Conservation (phyloP, 257 asterid species). For the Solanum sejunctum region DNA sequence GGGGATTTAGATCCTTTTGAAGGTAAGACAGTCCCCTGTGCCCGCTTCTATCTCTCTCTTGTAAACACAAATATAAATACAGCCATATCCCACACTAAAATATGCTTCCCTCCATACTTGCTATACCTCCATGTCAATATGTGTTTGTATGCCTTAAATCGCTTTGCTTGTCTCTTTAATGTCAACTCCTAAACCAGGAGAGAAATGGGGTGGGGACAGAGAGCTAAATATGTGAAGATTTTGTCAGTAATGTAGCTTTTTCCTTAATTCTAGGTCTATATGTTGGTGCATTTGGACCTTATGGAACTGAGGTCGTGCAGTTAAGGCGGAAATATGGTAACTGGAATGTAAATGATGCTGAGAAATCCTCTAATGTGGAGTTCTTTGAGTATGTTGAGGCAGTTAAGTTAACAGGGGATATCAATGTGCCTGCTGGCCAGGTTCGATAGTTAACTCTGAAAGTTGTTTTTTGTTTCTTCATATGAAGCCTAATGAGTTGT, state of each 20-base stretch:
- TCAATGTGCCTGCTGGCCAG: conserved; percentile 96
- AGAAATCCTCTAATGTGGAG: conserved; percentile 58
- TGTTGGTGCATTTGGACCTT: conserved; percentile 98
- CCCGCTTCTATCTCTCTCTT: background rate
- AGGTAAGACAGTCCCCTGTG: conserved; percentile 32
- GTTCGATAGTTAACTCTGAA: conserved; percentile 16
- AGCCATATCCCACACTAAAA: background rate
- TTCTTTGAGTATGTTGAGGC: conserved; percentile 98
- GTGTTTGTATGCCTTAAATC: background rate
- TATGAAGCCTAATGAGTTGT: background rate
- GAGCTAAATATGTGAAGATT: background rate
- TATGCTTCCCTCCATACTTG: background rate
- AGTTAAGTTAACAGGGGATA: conserved; percentile 90
- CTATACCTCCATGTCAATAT: background rate
- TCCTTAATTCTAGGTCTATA: conserved; percentile 49
- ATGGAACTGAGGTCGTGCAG: conserved; percentile 88
- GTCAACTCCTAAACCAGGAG: background rate
- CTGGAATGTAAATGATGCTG: conserved; percentile 48
- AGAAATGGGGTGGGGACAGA: background rate
- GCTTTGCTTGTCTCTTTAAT: background rate
- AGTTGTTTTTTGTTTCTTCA: background rate
- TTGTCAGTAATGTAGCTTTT: conserved; percentile 3
- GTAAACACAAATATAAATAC: background rate
- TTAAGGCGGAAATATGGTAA: conserved; percentile 87
- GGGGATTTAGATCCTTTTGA: conserved; percentile 91